These are phyloP conservation scores for Ceratobasidium sp. DNA, from an alignment of 1,284 basidiomycete genomes.

Conservation along the genomic window DNA sequence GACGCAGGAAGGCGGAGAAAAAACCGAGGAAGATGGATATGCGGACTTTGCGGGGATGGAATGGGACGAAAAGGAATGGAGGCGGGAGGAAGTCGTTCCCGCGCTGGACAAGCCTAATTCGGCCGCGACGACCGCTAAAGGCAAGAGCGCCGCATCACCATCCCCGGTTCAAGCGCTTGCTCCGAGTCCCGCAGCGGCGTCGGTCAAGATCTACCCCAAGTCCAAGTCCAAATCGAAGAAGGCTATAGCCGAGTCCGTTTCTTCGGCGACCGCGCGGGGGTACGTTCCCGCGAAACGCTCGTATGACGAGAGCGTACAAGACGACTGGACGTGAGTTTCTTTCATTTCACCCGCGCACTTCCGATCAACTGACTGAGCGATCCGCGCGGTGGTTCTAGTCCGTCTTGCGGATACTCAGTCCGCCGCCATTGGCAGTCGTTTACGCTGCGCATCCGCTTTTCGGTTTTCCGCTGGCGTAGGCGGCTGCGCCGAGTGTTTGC, in stretches of 20 bases:
- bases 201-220: conserved; percentile 16
- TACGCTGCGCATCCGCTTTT: conserved; percentile 31
- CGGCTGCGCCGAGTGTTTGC: conserved; percentile 19
- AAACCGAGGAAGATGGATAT: conserved; percentile 21
- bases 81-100: conserved; percentile 40
- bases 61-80: conserved; percentile 38
- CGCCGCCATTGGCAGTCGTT: conserved; percentile 36
- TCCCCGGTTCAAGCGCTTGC: not conserved
- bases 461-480: conserved; percentile 23
- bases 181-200: not conserved
- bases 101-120: conserved; percentile 10
- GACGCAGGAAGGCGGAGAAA: conserved; percentile 22
- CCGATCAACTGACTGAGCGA: not conserved
- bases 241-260: conserved; percentile 18
- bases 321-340: conserved; percentile 38
- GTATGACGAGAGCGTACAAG: conserved; percentile 27
- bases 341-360: not conserved
- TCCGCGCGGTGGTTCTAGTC: conserved; percentile 1
- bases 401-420: conserved; percentile 32
- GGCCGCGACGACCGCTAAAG: not conserved
- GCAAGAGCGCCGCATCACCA: not conserved
- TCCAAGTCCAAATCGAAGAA: conserved; percentile 11
- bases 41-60: conserved; percentile 36
- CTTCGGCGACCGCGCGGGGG: conserved; percentile 29
- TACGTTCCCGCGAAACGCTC: conserved; percentile 31